Conservation (phyloP, 169 alveolate genomes). For the Haemoproteus tartakovskyi region DNA sequence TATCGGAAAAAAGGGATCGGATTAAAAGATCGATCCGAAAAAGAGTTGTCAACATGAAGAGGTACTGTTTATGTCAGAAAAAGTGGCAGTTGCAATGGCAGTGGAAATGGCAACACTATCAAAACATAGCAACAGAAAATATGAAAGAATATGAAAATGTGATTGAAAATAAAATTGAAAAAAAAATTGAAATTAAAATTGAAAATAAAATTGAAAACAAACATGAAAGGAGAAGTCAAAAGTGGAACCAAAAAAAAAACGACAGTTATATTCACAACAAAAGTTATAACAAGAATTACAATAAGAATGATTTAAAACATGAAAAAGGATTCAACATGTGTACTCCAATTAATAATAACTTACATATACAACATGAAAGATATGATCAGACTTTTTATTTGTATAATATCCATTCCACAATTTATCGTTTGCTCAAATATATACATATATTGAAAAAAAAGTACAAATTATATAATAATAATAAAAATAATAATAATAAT, state of each 20-base stretch:
- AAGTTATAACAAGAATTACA: background rate
- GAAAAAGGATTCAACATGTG: conserved; percentile 24
- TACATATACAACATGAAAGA: conserved; percentile 40
- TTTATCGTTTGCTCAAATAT: conserved; percentile 35
- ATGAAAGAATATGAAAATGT: too few species aligned
- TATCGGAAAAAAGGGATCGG: too few species aligned
- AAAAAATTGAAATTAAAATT: too few species aligned
- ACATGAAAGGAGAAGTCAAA: background rate
- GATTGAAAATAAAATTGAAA: too few species aligned
- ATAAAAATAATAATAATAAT: background rate
- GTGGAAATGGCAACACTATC: too few species aligned
- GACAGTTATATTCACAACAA: too few species aligned
- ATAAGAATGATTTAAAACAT: conserved; percentile 1
- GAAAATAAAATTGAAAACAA: conserved; percentile 2
- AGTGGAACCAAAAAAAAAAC: background rate
- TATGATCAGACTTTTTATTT: conserved; percentile 14
- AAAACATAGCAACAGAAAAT: too few species aligned
- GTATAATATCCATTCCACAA: conserved; percentile 19
- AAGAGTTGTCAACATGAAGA: too few species aligned
- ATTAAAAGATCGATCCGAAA: too few species aligned
- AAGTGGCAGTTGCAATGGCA: too few species aligned
- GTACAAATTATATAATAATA: background rate
- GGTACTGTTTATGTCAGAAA: too few species aligned
- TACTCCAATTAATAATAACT: conserved; percentile 27
- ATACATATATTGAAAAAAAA: conserved; percentile 35